Evolutionary conservation across 768 basidiomycete species (phyloP), one percentile per base, ranked within the genome.

Genomic region (Lactarius psammicola): DNA sequence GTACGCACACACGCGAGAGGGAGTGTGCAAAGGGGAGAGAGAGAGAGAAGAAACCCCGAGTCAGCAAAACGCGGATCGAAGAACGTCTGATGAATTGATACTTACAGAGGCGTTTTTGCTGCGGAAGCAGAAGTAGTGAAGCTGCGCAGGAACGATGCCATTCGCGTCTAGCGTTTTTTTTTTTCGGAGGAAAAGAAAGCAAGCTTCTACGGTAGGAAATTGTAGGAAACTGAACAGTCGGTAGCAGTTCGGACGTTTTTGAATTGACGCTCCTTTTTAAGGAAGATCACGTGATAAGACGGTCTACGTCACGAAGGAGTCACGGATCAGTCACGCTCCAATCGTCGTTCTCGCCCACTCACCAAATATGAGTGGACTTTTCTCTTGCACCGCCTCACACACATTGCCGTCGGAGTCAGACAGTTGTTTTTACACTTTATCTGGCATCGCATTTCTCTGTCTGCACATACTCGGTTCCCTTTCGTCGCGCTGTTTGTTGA

Each of bases 111-210:
- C 9, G 59, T 60, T 44, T 61, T 65, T 36, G 62, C 57, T 51
- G 64, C 60, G 1, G 68, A 71, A 30, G 71, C 64, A 38, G 70
- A 63, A 54, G 71, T 69, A 34, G 67, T 64, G 59, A 71, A 72
- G 18, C 59, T 64, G 26, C 70, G 71, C 15, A 72, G 36, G 63
- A 72, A 72, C 1, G 71, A 72, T 10, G 68, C 70, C 71, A 72
- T 72, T 60, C 54, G 54, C 20, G 54, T 55, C 28, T 55, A 36
- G n/a, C 23, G 3, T 26, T n/a, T 30, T 11, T 38, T n/a, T 23
- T 10, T 20, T n/a, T n/a, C n/a, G n/a, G n/a, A n/a, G 13, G 36
- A 38, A 38, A 17, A 30, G 40, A 31, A 46, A 53, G 28, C 13
- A 4, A 38, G 23, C 23, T 53, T 54, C 51, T 9, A 30, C 17